Percentiles rank a stretch among this genome's conserved stretches.
These are phyloP conservation scores for Pseudocercospora crystallina DNA, from an alignment of 2,329 filamentous ascomycete genomes.

Conservation along the genomic window DNA sequence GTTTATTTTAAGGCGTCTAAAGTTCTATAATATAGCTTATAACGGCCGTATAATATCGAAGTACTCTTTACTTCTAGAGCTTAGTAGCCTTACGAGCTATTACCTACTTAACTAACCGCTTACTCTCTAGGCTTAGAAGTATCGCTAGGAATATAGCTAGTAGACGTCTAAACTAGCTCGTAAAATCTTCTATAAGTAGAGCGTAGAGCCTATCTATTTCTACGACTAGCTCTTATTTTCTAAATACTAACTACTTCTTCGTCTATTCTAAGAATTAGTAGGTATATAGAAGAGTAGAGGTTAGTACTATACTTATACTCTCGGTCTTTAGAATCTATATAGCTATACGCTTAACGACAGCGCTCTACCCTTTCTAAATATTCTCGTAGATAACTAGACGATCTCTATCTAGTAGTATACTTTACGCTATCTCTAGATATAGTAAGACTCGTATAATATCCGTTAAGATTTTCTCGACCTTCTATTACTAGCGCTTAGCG, in stretches of 20 bases:
- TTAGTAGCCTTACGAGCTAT: too few species aligned
- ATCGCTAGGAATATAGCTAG: slow-evolving; percentile 2
- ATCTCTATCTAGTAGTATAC: background rate
- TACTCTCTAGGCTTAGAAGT: slow-evolving; percentile 3
- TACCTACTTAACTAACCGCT: background rate
- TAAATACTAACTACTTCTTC: background rate
- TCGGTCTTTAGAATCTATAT: background rate
- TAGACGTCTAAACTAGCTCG: background rate
- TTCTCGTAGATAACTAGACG: background rate
- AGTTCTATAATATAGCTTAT: too few species aligned
- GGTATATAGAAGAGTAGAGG: background rate
- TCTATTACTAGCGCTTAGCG: slow-evolving; percentile 3
- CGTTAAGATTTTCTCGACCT: background rate
- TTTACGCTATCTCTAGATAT: background rate
- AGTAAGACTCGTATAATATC: background rate
- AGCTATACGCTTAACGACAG: background rate
- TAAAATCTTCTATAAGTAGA: slow-evolving; percentile 3
- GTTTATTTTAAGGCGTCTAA: too few species aligned
- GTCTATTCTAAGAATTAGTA: background rate
- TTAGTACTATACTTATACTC: background rate
- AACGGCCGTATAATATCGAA: too few species aligned
- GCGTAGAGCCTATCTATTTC: slow-evolving; percentile 15
- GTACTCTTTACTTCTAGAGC: too few species aligned
- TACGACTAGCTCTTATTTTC: slow-evolving; percentile 12
- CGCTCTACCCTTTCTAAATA: background rate